Base-by-base conservation (phyloP, 257 asterid genomes). In the Echium plantagineum region DNA sequence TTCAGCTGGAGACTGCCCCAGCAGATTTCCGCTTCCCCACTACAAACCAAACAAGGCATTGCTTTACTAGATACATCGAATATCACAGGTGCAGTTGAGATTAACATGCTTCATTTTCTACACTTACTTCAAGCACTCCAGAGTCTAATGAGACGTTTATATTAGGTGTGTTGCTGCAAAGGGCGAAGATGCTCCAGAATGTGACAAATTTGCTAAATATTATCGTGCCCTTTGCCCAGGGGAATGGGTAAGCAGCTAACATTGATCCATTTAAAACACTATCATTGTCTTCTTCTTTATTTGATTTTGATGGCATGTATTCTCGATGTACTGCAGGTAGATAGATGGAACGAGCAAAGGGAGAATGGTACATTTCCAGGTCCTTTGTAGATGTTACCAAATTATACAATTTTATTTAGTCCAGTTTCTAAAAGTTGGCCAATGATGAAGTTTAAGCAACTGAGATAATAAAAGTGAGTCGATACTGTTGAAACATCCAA, bases 11-110 rank as follows among this genome's bases (percentile, higher is more conserved):
- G 84, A 87, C 96, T 18, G 95, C 98, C 31, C 98, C 96, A 8
- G 98, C 96, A 46, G 96, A 90, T 71, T 90, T 83, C 69, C 97
- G 97, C 55, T 90, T 90, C 75, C 97, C 97, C 20, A 90, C 97
- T 20, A 90, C 97, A 48, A 90, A 90, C 75, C 96, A 90, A 83
- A 77, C 91, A 42, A 84, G 97, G 72, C 97, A 90, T 69, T 90
- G 97, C 87, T 90, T 90, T 77, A 87, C 97, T 61, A 77, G 96
- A 72, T 90, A 90, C 67, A 76, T 90, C 5, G 98, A 90, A 72
- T 90, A 80, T 77, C 96, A 90, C 71, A 80, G 96, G 96, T 87
- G 69, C 66, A 84, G 17, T 65, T n/a, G 15, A 7, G 47, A 24
- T 22, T 2, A 0, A 26, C 32, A 16, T 52, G 15, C n/a, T 2